These are phyloP conservation scores for Suillus tomentosus DNA, from an alignment of 768 basidiomycete species.

Conservation along the genomic window DNA sequence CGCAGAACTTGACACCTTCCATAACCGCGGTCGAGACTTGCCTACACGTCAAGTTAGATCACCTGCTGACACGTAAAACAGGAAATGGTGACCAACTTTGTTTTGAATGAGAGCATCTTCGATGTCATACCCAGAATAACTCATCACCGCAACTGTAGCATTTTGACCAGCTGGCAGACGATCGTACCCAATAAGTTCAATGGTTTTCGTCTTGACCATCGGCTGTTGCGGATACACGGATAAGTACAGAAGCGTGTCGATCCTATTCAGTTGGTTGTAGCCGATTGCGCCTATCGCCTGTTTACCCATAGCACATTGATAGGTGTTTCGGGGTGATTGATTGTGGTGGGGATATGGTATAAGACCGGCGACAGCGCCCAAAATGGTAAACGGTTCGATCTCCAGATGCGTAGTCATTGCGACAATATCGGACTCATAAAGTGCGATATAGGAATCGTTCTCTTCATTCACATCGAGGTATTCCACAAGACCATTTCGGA, in stretches of 20 bases:
- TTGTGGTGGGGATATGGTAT: conserved; percentile 99
- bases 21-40: conserved; percentile 95
- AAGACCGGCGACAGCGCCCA: conserved; percentile 96
- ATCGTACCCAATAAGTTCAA: conserved; percentile 96
- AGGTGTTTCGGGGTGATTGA: conserved; percentile 98
- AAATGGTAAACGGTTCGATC: conserved; percentile 97
- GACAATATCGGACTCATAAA: conserved; percentile 88
- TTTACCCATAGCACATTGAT: conserved; percentile 99
- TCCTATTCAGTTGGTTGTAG: conserved; percentile 96
- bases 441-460: conserved; percentile 94
- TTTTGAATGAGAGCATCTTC: conserved; percentile 98
- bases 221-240: conserved; percentile 98
- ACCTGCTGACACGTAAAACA: conserved; percentile 10
- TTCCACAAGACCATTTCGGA: conserved; percentile 89
- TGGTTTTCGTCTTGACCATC: conserved; percentile 99
- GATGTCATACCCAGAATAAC: conserved; percentile 98
- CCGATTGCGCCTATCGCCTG: conserved; percentile 99
- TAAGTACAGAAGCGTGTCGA: conserved; percentile 97
- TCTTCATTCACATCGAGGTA: conserved; percentile 99
- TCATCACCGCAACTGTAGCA: conserved; percentile 98
- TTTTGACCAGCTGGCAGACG: conserved; percentile 97
- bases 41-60: conserved; percentile 44
- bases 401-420: conserved; percentile 90
- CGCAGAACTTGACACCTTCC: conserved; percentile 97
- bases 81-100: conserved; percentile 50